These are phyloP conservation scores for Candida fluviatilis DNA, from an alignment of 805 yeast genomes.

Conservation along the genomic window DNA sequence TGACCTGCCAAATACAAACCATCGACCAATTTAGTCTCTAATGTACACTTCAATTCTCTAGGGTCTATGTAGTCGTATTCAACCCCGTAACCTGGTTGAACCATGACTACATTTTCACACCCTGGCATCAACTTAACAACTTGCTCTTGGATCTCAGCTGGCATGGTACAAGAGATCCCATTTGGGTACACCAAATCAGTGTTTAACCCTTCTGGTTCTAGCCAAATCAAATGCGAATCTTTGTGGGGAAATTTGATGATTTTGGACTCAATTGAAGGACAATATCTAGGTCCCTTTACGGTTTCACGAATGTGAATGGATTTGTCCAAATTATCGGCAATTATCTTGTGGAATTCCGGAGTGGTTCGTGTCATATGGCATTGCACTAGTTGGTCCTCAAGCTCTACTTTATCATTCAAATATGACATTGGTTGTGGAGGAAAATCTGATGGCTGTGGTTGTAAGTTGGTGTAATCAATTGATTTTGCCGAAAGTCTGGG, in stretches of 20 bases:
- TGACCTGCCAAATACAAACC: slow-evolving; percentile 94
- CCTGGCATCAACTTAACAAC: slow-evolving; percentile 82
- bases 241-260: slow-evolving; percentile 76
- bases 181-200: slow-evolving; percentile 90
- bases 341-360: slow-evolving; percentile 62
- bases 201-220: slow-evolving; percentile 93
- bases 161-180: slow-evolving; percentile 95
- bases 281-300: slow-evolving; percentile 93
- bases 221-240: slow-evolving; percentile 78
- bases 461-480: slow-evolving; percentile 62
- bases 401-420: slow-evolving; percentile 63
- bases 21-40: slow-evolving; percentile 74
- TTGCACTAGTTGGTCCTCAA: slow-evolving; percentile 51
- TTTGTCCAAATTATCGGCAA: slow-evolving; percentile 67
- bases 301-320: slow-evolving; percentile 91
- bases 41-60: slow-evolving; percentile 67
- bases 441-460: slow-evolving; percentile 72
- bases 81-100: slow-evolving; percentile 98
- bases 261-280: slow-evolving; percentile 95
- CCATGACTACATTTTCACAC: slow-evolving; percentile 78
- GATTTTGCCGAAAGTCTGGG: slow-evolving; percentile 74
- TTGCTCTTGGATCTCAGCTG: slow-evolving; percentile 79
- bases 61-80: slow-evolving; percentile 97
- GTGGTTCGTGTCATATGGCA: slow-evolving; percentile 84
- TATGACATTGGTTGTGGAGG: slow-evolving; percentile 91